Evolutionary conservation across 257 asterid genomes (phyloP).

Genomic region (Linderniella brevidens): DNA sequence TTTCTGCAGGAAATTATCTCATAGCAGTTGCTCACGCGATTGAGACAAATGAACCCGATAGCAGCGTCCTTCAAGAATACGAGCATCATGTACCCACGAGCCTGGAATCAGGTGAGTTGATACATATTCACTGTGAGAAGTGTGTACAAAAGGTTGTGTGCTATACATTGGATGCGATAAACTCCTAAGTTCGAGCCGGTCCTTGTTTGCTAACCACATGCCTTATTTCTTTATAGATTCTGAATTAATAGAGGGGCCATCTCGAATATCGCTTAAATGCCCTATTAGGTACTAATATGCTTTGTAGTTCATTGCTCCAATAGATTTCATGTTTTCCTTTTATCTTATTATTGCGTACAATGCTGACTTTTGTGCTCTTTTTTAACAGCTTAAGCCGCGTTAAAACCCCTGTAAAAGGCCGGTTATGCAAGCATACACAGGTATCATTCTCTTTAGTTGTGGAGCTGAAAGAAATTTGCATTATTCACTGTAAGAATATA

Average conservation of each 20-base stretch:
- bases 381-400: slow-evolving; percentile 60
- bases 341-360: too few species aligned
- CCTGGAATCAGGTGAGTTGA: slow-evolving; percentile 52
- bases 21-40: slow-evolving; percentile 59
- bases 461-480: not conserved
- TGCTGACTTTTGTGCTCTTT: slow-evolving; percentile 10
- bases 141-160: too few species aligned
- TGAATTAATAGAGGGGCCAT: slow-evolving; percentile 76
- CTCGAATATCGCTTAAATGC: slow-evolving; percentile 79
- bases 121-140: slow-evolving; percentile 1
- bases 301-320: not conserved
- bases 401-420: slow-evolving; percentile 80
- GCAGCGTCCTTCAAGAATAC: slow-evolving; percentile 36
- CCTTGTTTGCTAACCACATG: too few species aligned
- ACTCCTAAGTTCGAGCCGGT: too few species aligned
- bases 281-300: slow-evolving; percentile 63
- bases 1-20: slow-evolving; percentile 56
- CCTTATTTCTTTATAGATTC: slow-evolving; percentile 40
- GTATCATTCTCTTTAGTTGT: too few species aligned
- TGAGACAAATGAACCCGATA: slow-evolving; percentile 28
- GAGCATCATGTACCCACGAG: slow-evolving; percentile 44
- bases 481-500: too few species aligned
- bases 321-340: too few species aligned
- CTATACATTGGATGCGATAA: too few species aligned
- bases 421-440: slow-evolving; percentile 80